These are phyloP conservation scores for Hemisphaericaspora nanyangensis DNA, from an alignment of 805 yeast species.

Conservation along the genomic window DNA sequence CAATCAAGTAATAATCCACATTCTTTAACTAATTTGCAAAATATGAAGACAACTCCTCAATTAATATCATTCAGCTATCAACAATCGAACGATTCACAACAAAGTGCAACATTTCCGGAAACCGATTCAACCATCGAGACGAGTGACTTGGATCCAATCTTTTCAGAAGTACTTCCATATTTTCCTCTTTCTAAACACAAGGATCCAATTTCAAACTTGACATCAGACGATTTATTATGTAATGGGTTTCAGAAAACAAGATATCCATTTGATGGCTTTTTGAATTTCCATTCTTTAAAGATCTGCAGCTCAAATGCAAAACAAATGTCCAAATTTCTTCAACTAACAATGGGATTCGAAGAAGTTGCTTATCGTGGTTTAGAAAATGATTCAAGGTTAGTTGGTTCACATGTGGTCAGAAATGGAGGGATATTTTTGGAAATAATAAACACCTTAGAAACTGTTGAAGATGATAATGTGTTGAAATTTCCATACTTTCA, in stretches of 20 bases:
- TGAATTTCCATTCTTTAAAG: slow-evolving; percentile 62
- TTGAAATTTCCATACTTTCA: slow-evolving; percentile 11
- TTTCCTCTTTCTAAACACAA: slow-evolving; percentile 10
- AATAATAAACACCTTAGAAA: slow-evolving; percentile 37
- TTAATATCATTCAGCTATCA: background rate
- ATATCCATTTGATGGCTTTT: slow-evolving; percentile 25
- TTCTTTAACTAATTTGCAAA: too few species aligned
- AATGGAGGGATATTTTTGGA: slow-evolving; percentile 54
- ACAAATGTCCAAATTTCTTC: slow-evolving; percentile 53
- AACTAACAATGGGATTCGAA: slow-evolving; percentile 57
- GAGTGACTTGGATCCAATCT: background rate
- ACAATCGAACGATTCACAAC: slow-evolving; percentile 1
- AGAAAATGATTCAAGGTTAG: slow-evolving; percentile 58
- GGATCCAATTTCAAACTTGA: slow-evolving; percentile 15
- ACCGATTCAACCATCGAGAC: background rate
- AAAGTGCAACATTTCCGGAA: background rate
- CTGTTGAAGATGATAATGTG: slow-evolving; percentile 15
- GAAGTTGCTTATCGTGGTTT: slow-evolving; percentile 62
- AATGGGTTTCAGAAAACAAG: slow-evolving; percentile 16
- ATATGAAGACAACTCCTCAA: background rate
- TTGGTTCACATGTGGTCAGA: slow-evolving; percentile 56
- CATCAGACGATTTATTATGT: slow-evolving; percentile 16
- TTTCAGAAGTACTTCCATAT: slow-evolving; percentile 16
- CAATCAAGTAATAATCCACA: too few species aligned
- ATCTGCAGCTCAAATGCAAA: slow-evolving; percentile 74